Evolutionary conservation across 495 filamentous ascomycete species (phyloP), one percentile per base, ranked within the genome.

Genomic region (Trichoderma reesei): DNA sequence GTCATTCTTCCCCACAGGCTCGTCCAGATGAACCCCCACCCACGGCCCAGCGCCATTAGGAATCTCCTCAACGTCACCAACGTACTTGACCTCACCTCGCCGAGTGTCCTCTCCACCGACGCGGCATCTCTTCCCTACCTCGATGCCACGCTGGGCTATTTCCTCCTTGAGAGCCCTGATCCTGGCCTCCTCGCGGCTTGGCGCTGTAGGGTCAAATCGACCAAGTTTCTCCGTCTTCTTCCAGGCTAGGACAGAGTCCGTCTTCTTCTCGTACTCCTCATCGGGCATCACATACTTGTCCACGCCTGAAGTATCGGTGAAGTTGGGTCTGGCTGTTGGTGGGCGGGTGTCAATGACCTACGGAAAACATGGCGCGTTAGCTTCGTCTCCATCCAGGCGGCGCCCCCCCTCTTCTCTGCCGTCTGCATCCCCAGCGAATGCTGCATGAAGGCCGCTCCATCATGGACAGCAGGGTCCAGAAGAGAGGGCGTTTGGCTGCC

Each of bases 211-310:
- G 72, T 97, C 92, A 75, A 98, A 98, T 37, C 94, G 91, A 42
- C 94, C 94, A 31, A 98, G 82, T 69, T 96, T 90, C 68, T 96
- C 86, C 26, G 85, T 81, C 75, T 88, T 90, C 79, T 98, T 98
- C 90, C 90, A 97, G 10, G 91, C 89, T 46, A 96, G 82, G 16
- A 98, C 94, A 33, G 88, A 92, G 76, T 96, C 89, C 34, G 85
- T 77, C 64, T 90, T 90, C 63, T 84, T 83, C 70, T 90, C 89
- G 78, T 98, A 98, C 64, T 90, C 86, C 20, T 87, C 83, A 37
- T 81, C 76, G 20, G 92, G 90, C 74, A 98, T 85, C 65, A 85
- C 83, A 71, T 91, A 97, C 73, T 97, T 98, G 31, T 88, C 84
- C 13, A 96, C 89, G 1, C 85, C 83, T 34, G 88, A 90, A 33